Percentiles rank a stretch among this genome's conserved stretches.
Conservation (phyloP, 192 early-diverging fungal genomes). For the Coemansia sp. region DNA sequence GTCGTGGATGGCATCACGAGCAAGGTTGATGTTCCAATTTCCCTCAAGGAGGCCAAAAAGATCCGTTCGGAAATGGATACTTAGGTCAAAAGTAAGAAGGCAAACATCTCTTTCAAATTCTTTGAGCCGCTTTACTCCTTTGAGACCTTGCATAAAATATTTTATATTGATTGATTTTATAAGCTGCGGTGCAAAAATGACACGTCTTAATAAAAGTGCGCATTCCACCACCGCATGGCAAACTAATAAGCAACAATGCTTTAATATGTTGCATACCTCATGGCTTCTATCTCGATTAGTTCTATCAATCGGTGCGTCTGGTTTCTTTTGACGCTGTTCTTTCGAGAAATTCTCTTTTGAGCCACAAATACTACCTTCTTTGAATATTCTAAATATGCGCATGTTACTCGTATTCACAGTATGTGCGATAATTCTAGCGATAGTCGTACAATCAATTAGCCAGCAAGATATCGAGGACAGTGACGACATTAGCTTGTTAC, state of each 20-base stretch:
- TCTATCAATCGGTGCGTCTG: not conserved
- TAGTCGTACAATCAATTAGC: not conserved
- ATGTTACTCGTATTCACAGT: not conserved
- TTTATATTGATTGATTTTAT: no score
- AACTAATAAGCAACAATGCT: no score
- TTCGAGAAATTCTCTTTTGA: not conserved
- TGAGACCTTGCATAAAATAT: no score
- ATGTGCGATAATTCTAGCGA: not conserved
- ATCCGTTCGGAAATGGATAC: conserved; percentile 18
- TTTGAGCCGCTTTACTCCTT: not conserved
- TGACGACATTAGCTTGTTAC: conserved; percentile 19
- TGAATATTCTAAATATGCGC: not conserved
- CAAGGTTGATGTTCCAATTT: conserved; percentile 26
- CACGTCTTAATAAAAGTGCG: no score
- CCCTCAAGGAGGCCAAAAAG: conserved; percentile 45
- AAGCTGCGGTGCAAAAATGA: no score
- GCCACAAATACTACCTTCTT: not conserved
- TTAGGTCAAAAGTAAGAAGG: no score
- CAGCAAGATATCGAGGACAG: not conserved
- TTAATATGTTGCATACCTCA: not conserved
- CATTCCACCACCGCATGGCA: no score
- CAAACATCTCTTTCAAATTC: not conserved
- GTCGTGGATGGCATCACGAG: conserved; percentile 14
- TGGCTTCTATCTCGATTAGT: not conserved
- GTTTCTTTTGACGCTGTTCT: not conserved